Conservation (phyloP, 2,329 filamentous ascomycete species). For the Cladorrhinum sp. region DNA sequence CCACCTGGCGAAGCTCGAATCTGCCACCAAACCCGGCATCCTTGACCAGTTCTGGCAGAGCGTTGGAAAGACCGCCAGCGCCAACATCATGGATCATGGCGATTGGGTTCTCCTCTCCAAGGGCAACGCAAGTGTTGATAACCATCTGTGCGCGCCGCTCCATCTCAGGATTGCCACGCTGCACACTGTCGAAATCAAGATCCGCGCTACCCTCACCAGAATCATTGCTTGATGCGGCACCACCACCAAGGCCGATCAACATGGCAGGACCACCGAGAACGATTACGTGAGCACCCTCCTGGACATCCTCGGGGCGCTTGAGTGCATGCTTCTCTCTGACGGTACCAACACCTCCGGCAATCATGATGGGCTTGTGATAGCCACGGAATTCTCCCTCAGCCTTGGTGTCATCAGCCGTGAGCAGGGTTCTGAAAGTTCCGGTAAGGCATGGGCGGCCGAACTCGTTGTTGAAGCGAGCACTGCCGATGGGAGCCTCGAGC, state of each 20-base stretch:
- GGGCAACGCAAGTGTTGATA: conserved; percentile 86
- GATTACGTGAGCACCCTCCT: conserved; percentile 83
- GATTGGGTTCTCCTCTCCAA: conserved; percentile 84
- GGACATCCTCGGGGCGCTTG: conserved; percentile 76
- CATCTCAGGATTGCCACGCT: conserved; percentile 95
- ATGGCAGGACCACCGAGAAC: conserved; percentile 95
- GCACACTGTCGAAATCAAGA: conserved; percentile 94
- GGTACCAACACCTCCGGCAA: conserved; percentile 91
- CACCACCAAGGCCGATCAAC: conserved; percentile 94
- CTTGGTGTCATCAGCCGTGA: conserved; percentile 53
- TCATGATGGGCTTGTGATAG: conserved; percentile 98
- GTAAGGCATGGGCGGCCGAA: conserved; percentile 87
- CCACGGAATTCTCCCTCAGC: conserved; percentile 65
- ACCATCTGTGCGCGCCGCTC: conserved; percentile 96
- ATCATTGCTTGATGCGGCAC: conserved; percentile 86
- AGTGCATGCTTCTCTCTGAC: conserved; percentile 87
- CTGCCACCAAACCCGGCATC: conserved; percentile 87
- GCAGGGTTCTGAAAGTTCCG: conserved; percentile 88
- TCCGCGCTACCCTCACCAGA: conserved; percentile 87
- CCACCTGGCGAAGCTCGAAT: conserved; percentile 92
- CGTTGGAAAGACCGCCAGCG: conserved; percentile 74
- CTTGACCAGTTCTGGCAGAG: conserved; percentile 84
- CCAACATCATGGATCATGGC: conserved; percentile 97
- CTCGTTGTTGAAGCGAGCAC: conserved; percentile 95
- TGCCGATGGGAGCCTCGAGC: conserved; percentile 93